Conservation (phyloP, 148 eudicot species). For the Camellia sinensis region DNA sequence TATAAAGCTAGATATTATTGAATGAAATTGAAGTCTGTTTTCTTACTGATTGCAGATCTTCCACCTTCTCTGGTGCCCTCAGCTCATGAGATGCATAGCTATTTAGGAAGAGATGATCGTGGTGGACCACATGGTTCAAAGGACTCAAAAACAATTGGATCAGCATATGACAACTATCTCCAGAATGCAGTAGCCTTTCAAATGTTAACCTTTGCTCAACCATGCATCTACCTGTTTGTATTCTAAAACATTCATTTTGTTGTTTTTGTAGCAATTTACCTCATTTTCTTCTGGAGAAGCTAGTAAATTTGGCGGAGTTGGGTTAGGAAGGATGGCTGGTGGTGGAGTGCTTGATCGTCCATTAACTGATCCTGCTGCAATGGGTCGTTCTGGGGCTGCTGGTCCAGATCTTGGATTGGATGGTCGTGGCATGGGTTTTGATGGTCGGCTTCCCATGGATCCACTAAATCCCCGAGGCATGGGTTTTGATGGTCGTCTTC, state of each 20-base stretch:
- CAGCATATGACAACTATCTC: slow-evolving; percentile 71
- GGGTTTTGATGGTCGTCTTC: slow-evolving; percentile 38
- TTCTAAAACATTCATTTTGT: slow-evolving; percentile 11
- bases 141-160: slow-evolving; percentile 52
- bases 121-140: slow-evolving; percentile 36
- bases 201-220: background rate
- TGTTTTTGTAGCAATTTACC: slow-evolving; percentile 41
- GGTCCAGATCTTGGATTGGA: slow-evolving; percentile 35
- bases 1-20: background rate
- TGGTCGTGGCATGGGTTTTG: slow-evolving; percentile 46
- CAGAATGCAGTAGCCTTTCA: slow-evolving; percentile 43
- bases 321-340: slow-evolving; percentile 40
- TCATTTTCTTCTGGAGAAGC: slow-evolving; percentile 41
- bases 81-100: slow-evolving; percentile 37
- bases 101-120: slow-evolving; percentile 39
- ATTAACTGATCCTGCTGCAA: slow-evolving; percentile 36
- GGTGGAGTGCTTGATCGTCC: slow-evolving; percentile 29
- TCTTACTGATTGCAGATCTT: slow-evolving; percentile 33
- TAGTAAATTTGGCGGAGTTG: slow-evolving; percentile 31
- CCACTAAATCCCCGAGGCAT: slow-evolving; percentile 43
- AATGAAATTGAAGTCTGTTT: background rate
- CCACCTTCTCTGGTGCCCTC: slow-evolving; percentile 38
- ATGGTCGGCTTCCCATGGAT: slow-evolving; percentile 37
- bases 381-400: slow-evolving; percentile 40
- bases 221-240: background rate